Evolutionary conservation across 1,139 yeast species (phyloP).

Genomic region (Taphrina pruni): DNA sequence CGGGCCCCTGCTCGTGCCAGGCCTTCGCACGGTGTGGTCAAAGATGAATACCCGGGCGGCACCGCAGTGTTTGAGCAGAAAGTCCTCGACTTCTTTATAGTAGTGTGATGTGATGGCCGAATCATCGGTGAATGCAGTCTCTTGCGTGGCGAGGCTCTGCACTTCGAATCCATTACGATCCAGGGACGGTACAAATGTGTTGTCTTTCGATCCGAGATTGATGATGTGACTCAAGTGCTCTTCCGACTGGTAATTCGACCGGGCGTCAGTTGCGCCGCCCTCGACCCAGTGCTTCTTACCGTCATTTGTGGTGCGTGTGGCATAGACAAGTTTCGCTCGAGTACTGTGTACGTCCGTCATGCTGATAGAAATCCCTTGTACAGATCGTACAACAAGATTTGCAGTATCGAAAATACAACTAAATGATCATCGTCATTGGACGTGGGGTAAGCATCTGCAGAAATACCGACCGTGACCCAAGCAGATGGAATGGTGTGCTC

Average conservation of each 20-base stretch:
- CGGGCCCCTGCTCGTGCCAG: slow-evolving; percentile 47
- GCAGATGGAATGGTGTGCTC: too few species aligned
- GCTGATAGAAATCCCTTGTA: neutral
- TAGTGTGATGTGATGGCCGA: slow-evolving; percentile 25
- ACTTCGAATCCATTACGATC: slow-evolving; percentile 33
- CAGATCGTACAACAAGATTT: neutral
- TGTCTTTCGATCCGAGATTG: slow-evolving; percentile 1
- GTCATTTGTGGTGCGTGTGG: slow-evolving; percentile 23
- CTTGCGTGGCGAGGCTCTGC: slow-evolving; percentile 4
- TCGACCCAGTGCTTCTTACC: slow-evolving; percentile 41
- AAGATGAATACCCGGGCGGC: slow-evolving; percentile 47
- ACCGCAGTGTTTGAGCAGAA: slow-evolving; percentile 15
- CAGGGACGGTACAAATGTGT: slow-evolving; percentile 16
- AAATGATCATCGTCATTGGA: too few species aligned
- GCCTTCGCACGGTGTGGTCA: slow-evolving; percentile 48
- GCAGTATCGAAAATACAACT: too few species aligned
- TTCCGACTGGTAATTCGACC: slow-evolving; percentile 19
- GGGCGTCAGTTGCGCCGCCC: slow-evolving; percentile 21
- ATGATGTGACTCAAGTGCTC: slow-evolving; percentile 9
- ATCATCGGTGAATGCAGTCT: slow-evolving; percentile 22
- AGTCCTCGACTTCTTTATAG: slow-evolving; percentile 34
- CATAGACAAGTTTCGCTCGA: slow-evolving; percentile 24
- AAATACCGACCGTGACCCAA: neutral
- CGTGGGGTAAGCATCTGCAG: neutral
- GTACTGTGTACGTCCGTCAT: neutral